phyloP scores from a whole-genome alignment of 1,284 basidiomycete species.

The Tilletia horrida region DNA sequence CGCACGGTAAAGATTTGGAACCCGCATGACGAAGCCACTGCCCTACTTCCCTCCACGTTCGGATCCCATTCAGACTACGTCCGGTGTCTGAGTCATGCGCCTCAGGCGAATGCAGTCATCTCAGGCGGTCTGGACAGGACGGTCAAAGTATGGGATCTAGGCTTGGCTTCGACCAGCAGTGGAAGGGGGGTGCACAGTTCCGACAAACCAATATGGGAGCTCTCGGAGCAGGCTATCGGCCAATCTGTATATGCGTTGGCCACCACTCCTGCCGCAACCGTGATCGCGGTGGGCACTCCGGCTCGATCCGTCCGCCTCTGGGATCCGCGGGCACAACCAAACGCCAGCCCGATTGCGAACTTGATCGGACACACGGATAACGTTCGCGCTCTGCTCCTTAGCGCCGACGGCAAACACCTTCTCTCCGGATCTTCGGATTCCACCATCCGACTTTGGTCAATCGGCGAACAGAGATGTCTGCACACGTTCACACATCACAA shows the following conservation, averaged over 20 bases:
- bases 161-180: conserved; percentile 23
- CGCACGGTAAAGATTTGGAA: conserved; percentile 91
- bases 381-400: conserved; percentile 80
- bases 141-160: conserved; percentile 78
- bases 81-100: conserved; percentile 62
- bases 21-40: conserved; percentile 67
- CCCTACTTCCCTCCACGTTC: conserved; percentile 66
- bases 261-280: conserved; percentile 68
- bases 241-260: conserved; percentile 55
- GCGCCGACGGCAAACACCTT: conserved; percentile 77
- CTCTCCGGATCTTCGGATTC: conserved; percentile 57
- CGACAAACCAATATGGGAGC: conserved; percentile 41
- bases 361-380: conserved; percentile 85
- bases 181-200: conserved; percentile 17
- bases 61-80: conserved; percentile 92
- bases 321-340: conserved; percentile 69
- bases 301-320: conserved; percentile 84
- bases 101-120: conserved; percentile 58
- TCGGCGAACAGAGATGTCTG: conserved; percentile 80
- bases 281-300: conserved; percentile 83
- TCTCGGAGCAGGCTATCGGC: conserved; percentile 20
- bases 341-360: conserved; percentile 32
- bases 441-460: conserved; percentile 87
- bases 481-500: conserved; percentile 96
- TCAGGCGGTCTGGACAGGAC: conserved; percentile 92